Evolutionary conservation across 257 asterid species (phyloP).

Genomic region (Nicotiana tomentosiformis): DNA sequence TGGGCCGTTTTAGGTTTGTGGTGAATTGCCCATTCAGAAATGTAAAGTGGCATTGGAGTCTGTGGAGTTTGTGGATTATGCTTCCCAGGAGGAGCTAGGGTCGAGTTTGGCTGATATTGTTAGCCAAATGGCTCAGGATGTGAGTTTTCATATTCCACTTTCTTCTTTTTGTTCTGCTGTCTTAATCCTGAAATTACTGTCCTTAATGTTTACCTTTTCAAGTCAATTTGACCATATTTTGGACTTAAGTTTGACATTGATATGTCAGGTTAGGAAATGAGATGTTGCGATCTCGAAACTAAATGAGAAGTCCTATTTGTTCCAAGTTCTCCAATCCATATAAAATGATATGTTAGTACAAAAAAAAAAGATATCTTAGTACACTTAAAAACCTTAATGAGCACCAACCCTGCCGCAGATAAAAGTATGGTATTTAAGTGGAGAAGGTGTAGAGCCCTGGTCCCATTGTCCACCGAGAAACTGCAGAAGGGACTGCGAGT

Average conservation of each 20-base stretch:
- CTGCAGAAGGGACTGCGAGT: too few relatives aligned
- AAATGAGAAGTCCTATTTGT: background rate
- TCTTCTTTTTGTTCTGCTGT: background rate
- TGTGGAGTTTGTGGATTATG: slow-evolving; percentile 64
- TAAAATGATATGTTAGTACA: background rate
- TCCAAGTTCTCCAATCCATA: background rate
- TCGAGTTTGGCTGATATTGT: slow-evolving; percentile 93
- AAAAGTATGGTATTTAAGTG: too few relatives aligned
- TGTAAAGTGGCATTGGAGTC: slow-evolving; percentile 89
- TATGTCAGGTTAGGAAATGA: background rate
- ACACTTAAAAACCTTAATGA: background rate
- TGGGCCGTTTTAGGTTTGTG: slow-evolving; percentile 61
- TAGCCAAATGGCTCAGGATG: slow-evolving; percentile 94
- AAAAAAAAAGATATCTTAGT: too few relatives aligned
- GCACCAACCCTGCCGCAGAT: background rate
- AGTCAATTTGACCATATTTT: background rate
- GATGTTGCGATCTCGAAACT: background rate
- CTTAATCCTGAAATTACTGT: background rate
- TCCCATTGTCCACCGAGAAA: too few relatives aligned
- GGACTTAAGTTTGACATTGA: background rate
- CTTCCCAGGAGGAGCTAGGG: slow-evolving; percentile 72
- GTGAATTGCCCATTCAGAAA: slow-evolving; percentile 84
- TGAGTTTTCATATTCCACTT: slow-evolving; percentile 31
- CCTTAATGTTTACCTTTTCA: background rate
- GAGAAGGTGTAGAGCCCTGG: too few relatives aligned